These are phyloP conservation scores for Fusarium floridanum DNA, from an alignment of 2,329 filamentous ascomycete genomes.

Conservation along the genomic window DNA sequence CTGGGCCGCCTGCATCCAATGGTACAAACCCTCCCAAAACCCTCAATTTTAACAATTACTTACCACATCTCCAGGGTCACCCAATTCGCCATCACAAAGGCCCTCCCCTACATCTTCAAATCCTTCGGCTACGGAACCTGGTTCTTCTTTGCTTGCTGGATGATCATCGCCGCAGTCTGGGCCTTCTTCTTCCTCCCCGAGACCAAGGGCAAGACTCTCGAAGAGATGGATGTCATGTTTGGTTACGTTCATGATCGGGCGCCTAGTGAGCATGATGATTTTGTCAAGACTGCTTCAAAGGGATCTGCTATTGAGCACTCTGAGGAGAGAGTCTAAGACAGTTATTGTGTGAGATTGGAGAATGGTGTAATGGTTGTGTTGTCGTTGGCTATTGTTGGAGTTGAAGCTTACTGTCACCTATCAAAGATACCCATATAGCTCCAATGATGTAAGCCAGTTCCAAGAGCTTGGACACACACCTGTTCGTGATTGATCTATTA, in stretches of 20 bases:
- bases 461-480: neutral
- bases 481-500: slow-evolving; percentile 11
- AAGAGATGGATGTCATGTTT: slow-evolving; percentile 62
- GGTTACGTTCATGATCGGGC: slow-evolving; percentile 41
- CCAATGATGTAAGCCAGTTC: neutral
- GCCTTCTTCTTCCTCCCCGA: slow-evolving; percentile 67
- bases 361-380: slow-evolving; percentile 1
- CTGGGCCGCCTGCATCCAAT: slow-evolving; percentile 56
- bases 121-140: slow-evolving; percentile 64
- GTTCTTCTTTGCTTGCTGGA: slow-evolving; percentile 68
- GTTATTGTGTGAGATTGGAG: neutral
- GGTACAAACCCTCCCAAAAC: slow-evolving; percentile 30
- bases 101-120: slow-evolving; percentile 60
- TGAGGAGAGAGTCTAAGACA: slow-evolving; percentile 33
- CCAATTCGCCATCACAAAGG: slow-evolving; percentile 59
- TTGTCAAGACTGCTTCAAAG: slow-evolving; percentile 30
- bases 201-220: slow-evolving; percentile 67
- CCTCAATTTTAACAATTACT: neutral
- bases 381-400: neutral
- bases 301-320: slow-evolving; percentile 36
- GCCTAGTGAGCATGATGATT: slow-evolving; percentile 24
- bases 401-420: neutral
- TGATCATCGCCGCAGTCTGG: slow-evolving; percentile 62
- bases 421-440: neutral
- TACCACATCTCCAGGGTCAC: slow-evolving; percentile 40